Base-by-base conservation (phyloP, 257 asterid species). In the Nicotiana tabacum region DNA sequence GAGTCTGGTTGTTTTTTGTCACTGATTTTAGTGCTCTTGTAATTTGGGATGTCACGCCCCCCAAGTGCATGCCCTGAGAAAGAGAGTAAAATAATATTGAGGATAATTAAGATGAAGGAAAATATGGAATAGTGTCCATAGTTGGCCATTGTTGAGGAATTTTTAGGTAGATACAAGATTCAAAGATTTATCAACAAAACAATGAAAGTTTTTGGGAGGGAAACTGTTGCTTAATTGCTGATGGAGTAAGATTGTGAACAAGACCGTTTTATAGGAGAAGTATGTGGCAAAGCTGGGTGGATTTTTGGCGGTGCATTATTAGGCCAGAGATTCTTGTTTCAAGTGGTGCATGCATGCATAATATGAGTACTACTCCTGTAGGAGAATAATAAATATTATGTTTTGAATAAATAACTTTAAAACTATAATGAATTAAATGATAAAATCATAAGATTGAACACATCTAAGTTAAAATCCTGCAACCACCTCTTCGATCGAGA, bases 261-360 rank as follows among this genome's bases (percentile, higher is more conserved):
- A 27, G 18, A 12, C 58, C 18, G 18, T 53, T 43, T 77, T 39
- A 65, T 53, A 6, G 27, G 64, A 81, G 78, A 48, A 55, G 35
- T 7, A 46, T 48, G 65, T 85, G 86, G 21, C 57, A 37, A 78
- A 83, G 35, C 84, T 66, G 64, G 62, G 76, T 66, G 83, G 65
- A 65, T 77, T 55, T 87, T 83, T 88, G 90, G 91, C 89, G 90
- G 93, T 67, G 84, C 90, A 84, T 88, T 84, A 87, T 78, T 74
- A 48, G 39, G 60, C 2, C 10, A 8, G 5, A 53, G 18, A 18
- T 10, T 53, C 58, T 53, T 53, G 58, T 12, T 53, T 13, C 58
- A 53, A 53, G 15, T 51, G 58, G 58, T 53, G 58, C 58, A 13
- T 53, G 58, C 58, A 53, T 53, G 58, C 58, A 53, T 3, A 53